Percentiles rank a stretch among this genome's conserved stretches.
Conservation (phyloP, 2,329 filamentous ascomycete genomes). For the Fusarium poae region DNA sequence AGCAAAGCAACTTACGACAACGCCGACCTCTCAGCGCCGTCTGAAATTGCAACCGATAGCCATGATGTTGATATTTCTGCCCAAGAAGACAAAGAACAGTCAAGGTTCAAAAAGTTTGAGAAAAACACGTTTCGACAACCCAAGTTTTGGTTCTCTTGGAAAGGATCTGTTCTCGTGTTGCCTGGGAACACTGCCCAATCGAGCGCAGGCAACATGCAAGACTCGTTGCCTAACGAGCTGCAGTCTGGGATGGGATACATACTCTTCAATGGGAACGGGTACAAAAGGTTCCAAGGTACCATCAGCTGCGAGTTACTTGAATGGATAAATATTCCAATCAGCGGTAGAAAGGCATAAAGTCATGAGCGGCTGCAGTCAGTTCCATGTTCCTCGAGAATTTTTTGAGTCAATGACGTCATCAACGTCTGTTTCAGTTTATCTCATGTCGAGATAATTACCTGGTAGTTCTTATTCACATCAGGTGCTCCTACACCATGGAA, state of each 20-base stretch:
- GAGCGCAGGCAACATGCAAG: no score
- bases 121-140: constrained; percentile 32
- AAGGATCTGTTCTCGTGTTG: background rate
- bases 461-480: background rate
- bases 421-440: background rate
- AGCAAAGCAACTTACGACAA: background rate
- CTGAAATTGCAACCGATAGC: background rate
- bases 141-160: constrained; percentile 32
- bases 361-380: background rate
- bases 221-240: background rate
- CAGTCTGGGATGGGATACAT: constrained; percentile 22
- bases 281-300: constrained; percentile 10
- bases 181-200: accelerated
- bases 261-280: constrained; percentile 21
- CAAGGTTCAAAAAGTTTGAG: constrained; percentile 17
- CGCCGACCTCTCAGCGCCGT: no score
- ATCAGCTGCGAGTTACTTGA: constrained; percentile 8
- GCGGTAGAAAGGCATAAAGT: constrained; percentile 6
- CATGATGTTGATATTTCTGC: no score
- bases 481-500: no score
- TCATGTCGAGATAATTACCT: background rate
- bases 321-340: constrained; percentile 5
- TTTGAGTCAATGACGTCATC: background rate
- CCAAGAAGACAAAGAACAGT: background rate
- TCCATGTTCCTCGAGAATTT: background rate